Evolutionary conservation across 2,329 filamentous ascomycete species (phyloP).

Genomic region (Meredithiella fracta): DNA sequence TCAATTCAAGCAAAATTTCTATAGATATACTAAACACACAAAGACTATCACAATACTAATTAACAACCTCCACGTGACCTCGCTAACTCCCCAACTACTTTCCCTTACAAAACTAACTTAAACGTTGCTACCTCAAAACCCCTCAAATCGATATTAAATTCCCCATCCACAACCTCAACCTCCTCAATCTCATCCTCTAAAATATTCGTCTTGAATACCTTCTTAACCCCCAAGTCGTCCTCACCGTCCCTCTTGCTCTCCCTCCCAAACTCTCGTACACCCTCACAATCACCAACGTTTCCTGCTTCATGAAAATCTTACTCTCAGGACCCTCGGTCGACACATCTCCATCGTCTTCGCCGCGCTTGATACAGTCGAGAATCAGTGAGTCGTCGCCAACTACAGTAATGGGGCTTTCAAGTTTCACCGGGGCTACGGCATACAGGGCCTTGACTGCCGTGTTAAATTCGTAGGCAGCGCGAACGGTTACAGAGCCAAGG

Average conservation of each 20-base stretch:
- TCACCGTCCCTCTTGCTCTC: conserved; percentile 53
- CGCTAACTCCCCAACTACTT: conserved; percentile 6
- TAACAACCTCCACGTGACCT: background rate
- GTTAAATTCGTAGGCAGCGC: conserved; percentile 81
- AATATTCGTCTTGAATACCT: conserved; percentile 68
- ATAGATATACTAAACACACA: too few relatives aligned
- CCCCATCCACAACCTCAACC: conserved; percentile 26
- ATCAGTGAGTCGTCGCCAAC: conserved; percentile 51
- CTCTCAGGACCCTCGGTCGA: conserved; percentile 27
- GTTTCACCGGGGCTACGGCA: conserved; percentile 15
- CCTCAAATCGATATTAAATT: conserved; percentile 48
- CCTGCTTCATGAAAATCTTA: conserved; percentile 47
- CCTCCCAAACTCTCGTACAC: conserved; percentile 85
- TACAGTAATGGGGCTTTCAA: conserved; percentile 43
- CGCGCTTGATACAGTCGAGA: conserved; percentile 81
- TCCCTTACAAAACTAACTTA: conserved; percentile 38
- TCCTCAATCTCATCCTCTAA: conserved; percentile 70
- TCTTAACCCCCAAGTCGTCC: conserved; percentile 54
- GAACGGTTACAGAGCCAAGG: conserved; percentile 57
- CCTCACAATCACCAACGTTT: conserved; percentile 57
- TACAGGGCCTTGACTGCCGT: conserved; percentile 42
- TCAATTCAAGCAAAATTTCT: too few relatives aligned
- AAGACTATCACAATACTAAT: background rate
- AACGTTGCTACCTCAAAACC: conserved; percentile 79
- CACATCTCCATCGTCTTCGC: conserved; percentile 70